Evolutionary conservation across 2,329 filamentous ascomycete species (phyloP).

Genomic region (Colletotrichum sp.): DNA sequence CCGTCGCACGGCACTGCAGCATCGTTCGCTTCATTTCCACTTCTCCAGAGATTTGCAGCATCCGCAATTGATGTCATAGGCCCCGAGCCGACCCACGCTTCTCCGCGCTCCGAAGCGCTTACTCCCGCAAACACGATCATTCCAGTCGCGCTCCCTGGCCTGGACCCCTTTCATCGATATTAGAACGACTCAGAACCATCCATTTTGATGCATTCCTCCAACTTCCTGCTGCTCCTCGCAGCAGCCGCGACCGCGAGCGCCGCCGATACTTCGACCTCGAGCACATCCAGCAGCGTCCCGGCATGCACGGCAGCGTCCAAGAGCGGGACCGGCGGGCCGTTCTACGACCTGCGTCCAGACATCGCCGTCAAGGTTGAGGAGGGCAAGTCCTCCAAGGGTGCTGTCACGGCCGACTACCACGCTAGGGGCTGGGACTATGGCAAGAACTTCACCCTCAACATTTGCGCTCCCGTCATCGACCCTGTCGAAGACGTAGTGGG

Average conservation of each 20-base stretch:
- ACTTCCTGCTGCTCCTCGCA: conserved; percentile 39
- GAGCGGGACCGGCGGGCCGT: conserved; percentile 56
- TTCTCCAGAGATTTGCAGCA: background rate
- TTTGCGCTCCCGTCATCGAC: conserved; percentile 78
- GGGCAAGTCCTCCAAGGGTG: conserved; percentile 48
- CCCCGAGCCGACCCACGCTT: background rate
- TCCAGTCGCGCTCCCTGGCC: background rate
- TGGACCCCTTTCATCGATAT: background rate
- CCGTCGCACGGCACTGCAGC: background rate
- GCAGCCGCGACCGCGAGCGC: conserved; percentile 32
- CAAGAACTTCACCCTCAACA: conserved; percentile 83
- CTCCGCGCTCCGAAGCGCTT: conserved; percentile 5
- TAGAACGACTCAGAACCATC: conserved; percentile 23
- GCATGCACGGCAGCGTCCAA: conserved; percentile 63
- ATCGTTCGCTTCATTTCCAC: background rate
- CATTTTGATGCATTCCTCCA: conserved; percentile 22
- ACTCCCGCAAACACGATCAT: background rate
- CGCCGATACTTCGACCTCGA: conserved; percentile 29
- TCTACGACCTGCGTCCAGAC: conserved; percentile 64
- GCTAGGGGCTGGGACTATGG: conserved; percentile 78
- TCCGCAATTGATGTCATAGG: conserved; percentile 8
- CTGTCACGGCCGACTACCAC: conserved; percentile 58
- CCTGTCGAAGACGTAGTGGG: conserved; percentile 66
- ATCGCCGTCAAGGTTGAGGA: conserved; percentile 50
- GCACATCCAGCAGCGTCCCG: conserved; percentile 47